Evolutionary conservation across 345 rosid genomes (phyloP).

Genomic region (Camelina hispida): DNA sequence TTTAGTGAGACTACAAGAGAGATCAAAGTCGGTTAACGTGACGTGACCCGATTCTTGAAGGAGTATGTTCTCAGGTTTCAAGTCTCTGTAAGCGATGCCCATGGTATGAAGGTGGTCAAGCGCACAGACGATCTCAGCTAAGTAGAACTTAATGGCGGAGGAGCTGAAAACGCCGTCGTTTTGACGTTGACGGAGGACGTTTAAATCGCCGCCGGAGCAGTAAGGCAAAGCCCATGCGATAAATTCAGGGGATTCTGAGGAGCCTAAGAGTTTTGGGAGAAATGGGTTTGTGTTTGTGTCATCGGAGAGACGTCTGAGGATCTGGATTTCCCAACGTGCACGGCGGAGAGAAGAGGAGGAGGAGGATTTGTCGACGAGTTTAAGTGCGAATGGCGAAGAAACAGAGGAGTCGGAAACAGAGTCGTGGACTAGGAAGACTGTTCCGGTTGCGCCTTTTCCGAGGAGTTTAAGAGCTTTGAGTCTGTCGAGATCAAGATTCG

Average conservation of each 20-base stretch:
- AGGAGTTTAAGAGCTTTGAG: constrained; percentile 66
- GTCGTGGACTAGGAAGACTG: constrained; percentile 86
- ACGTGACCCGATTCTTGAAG: constrained; percentile 88
- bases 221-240: constrained; percentile 87
- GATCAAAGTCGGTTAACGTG: constrained; percentile 94
- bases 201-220: constrained; percentile 95
- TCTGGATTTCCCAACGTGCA: constrained; percentile 78
- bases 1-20: constrained; percentile 63
- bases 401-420: constrained; percentile 54
- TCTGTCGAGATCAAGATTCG: constrained; percentile 48
- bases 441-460: constrained; percentile 95
- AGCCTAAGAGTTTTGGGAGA: constrained; percentile 73
- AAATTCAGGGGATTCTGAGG: constrained; percentile 62
- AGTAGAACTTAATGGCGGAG: constrained; percentile 73
- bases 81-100: constrained; percentile 87
- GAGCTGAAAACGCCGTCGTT: constrained; percentile 85
- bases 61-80: constrained; percentile 91
- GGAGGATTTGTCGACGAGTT: constrained; percentile 71
- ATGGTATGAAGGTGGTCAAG: constrained; percentile 74
- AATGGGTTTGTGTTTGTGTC: constrained; percentile 60
- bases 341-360: constrained; percentile 59
- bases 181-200: constrained; percentile 81
- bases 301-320: constrained; percentile 56
- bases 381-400: constrained; percentile 69
- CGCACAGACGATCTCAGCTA: constrained; percentile 87